These are phyloP conservation scores for Leucocoprinus sp. DNA, from an alignment of 768 basidiomycete species.

Conservation along the genomic window DNA sequence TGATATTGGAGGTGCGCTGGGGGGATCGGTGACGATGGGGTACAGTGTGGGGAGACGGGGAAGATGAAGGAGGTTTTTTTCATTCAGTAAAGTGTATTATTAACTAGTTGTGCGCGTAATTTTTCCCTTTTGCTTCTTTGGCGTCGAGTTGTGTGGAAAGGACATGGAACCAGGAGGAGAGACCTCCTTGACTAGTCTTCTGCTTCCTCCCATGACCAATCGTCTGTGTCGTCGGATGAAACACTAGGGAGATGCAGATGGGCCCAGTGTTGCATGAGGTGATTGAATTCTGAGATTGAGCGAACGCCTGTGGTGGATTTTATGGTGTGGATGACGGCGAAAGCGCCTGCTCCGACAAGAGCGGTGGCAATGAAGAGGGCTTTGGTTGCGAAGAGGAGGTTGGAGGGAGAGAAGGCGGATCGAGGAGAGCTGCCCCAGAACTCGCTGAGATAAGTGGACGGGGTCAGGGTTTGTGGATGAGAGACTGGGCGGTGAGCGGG, in stretches of 20 bases:
- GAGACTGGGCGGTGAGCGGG: too few species aligned
- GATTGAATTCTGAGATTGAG: slow-evolving; percentile 34
- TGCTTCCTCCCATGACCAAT: slow-evolving; percentile 30
- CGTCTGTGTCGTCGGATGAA: slow-evolving; percentile 44
- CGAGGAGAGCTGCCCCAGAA: too few species aligned
- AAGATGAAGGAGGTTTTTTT: slow-evolving; percentile 9
- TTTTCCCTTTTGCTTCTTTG: too few species aligned
- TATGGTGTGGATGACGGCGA: slow-evolving; percentile 37
- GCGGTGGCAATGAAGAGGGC: slow-evolving; percentile 62
- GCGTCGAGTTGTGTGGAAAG: too few species aligned
- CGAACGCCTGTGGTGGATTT: slow-evolving; percentile 45
- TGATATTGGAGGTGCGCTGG: slow-evolving; percentile 21
- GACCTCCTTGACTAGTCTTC: too few species aligned
- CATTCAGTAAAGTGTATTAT: neutral
- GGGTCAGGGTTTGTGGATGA: too few species aligned
- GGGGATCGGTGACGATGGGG: slow-evolving; percentile 2
- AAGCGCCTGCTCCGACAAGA: slow-evolving; percentile 42
- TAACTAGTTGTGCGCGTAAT: too few species aligned
- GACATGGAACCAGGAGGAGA: too few species aligned
- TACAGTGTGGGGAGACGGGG: slow-evolving; percentile 12
- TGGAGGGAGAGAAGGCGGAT: too few species aligned
- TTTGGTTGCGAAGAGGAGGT: slow-evolving; percentile 46
- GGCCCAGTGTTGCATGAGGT: slow-evolving; percentile 3
- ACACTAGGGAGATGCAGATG: slow-evolving; percentile 28
- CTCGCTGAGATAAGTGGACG: too few species aligned